These are phyloP conservation scores for Calophaca sinica DNA, from an alignment of 306 rosid genomes.

Conservation along the genomic window DNA sequence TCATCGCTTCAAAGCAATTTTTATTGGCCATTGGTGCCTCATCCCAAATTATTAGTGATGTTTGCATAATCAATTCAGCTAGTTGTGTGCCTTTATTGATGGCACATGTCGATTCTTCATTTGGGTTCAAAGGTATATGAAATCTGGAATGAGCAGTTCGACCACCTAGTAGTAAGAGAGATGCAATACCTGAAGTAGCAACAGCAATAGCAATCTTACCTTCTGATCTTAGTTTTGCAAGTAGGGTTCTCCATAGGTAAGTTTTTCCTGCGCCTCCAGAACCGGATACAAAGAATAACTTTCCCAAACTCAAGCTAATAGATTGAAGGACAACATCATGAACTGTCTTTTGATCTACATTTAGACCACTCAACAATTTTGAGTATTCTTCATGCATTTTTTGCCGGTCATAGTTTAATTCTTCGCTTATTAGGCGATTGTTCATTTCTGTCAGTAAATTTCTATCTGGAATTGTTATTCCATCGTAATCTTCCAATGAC, in stretches of 20 bases:
- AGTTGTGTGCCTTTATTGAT: neutral
- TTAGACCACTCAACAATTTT: neutral
- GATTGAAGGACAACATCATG: neutral
- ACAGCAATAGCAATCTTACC: slow-evolving; percentile 12
- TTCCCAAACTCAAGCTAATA: neutral
- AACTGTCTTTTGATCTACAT: neutral
- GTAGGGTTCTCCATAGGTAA: neutral
- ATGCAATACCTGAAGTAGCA: slow-evolving; percentile 7
- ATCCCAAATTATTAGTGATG: neutral
- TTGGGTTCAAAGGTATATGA: slow-evolving; percentile 17
- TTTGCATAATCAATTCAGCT: neutral
- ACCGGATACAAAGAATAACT: neutral
- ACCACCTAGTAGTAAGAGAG: neutral
- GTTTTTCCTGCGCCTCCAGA: neutral
- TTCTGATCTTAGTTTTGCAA: neutral
- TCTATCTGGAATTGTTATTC: too few relatives aligned
- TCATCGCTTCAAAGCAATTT: too few relatives aligned
- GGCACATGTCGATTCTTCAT: neutral
- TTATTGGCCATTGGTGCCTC: slow-evolving; percentile 6
- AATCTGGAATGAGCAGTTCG: too few relatives aligned
- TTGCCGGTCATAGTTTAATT: neutral
- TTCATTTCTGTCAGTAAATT: too few relatives aligned
- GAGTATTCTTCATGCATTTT: neutral
- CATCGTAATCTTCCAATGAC: too few relatives aligned
- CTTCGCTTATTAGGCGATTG: neutral